Evolutionary conservation across 2,329 filamentous ascomycete genomes (phyloP).

Genomic region (Bisporella sp.): DNA sequence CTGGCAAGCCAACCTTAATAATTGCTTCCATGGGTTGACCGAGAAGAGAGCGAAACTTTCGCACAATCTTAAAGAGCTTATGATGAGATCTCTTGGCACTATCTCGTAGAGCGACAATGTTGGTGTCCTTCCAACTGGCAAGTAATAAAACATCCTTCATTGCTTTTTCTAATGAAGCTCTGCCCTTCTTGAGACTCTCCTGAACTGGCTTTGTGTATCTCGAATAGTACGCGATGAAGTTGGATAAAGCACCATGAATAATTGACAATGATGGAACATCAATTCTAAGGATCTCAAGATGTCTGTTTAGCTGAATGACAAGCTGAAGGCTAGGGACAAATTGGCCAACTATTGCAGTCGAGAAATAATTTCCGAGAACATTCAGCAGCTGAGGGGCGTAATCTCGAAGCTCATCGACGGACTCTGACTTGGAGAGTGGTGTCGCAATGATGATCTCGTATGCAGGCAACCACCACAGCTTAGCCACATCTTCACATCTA

Average conservation of each 20-base stretch:
- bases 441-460: conserved; percentile 83
- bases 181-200: conserved; percentile 60
- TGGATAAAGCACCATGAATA: conserved; percentile 60
- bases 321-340: conserved; percentile 67
- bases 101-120: conserved; percentile 81
- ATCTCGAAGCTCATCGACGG: conserved; percentile 48
- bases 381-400: conserved; percentile 67
- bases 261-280: conserved; percentile 52
- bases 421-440: conserved; percentile 54
- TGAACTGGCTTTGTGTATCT: conserved; percentile 62
- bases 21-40: conserved; percentile 67
- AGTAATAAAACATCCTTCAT: conserved; percentile 90
- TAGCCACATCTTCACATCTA: conserved; percentile 70
- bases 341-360: conserved; percentile 73
- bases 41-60: conserved; percentile 79
- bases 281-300: conserved; percentile 54
- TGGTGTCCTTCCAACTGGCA: conserved; percentile 97
- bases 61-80: conserved; percentile 84
- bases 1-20: conserved; percentile 51
- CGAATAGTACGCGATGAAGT: conserved; percentile 70
- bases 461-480: conserved; percentile 93
- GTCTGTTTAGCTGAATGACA: conserved; percentile 55
- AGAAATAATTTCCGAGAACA: conserved; percentile 74
- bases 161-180: conserved; percentile 74
- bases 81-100: conserved; percentile 86